Percentiles rank a stretch among this genome's conserved stretches.
phyloP scores from a whole-genome alignment of 345 rosid genomes.

The Euphorbia tirucalli region DNA sequence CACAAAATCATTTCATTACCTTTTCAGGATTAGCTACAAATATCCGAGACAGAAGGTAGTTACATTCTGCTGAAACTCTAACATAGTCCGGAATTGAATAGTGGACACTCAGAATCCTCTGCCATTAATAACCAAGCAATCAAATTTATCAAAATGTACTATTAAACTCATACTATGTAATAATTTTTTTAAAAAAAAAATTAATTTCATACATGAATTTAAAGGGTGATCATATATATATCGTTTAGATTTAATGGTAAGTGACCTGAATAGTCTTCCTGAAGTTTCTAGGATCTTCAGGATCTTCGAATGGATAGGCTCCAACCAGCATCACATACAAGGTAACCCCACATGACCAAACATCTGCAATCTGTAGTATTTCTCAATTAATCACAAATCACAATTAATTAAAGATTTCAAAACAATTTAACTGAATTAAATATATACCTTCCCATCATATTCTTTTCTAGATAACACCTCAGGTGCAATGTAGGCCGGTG shows the following conservation, averaged over 20 bases:
- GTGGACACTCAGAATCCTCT: constrained; percentile 87
- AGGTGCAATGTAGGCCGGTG: constrained; percentile 30
- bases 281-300: constrained; percentile 32
- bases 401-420: background rate
- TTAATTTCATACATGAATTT: too few species aligned
- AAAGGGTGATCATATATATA: background rate
- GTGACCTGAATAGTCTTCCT: constrained; percentile 25
- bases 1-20: constrained; percentile 33
- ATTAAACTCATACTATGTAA: too few species aligned
- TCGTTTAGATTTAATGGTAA: background rate
- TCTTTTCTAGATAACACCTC: constrained; percentile 26
- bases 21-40: constrained; percentile 79
- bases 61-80: constrained; percentile 71
- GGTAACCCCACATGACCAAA: constrained; percentile 33
- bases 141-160: background rate
- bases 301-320: constrained; percentile 31
- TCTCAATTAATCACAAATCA: background rate
- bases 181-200: too few species aligned
- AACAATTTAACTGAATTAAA: background rate
- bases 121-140: constrained; percentile 18
- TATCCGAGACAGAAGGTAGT: constrained; percentile 71
- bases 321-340: constrained; percentile 32
- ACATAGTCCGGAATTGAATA: constrained; percentile 89
- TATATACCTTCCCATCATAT: constrained; percentile 26
- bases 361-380: constrained; percentile 23